These are phyloP conservation scores for Xylariaceae sp. DNA, from an alignment of 2,329 filamentous ascomycete species.

Conservation along the genomic window DNA sequence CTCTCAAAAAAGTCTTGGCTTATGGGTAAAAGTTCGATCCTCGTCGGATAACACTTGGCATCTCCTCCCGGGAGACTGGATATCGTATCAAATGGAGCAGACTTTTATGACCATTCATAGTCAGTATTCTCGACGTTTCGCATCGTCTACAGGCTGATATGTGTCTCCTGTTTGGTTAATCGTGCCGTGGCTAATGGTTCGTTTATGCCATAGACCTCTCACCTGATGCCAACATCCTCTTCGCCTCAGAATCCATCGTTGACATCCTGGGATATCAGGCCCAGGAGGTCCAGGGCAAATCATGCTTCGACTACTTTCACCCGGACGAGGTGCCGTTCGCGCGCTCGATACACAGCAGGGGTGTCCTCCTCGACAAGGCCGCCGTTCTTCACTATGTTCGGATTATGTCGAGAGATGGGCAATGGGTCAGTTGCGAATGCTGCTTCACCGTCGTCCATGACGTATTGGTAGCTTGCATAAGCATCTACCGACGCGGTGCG, in stretches of 20 bases:
- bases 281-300: slow-evolving; percentile 73
- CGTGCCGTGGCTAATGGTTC: slow-evolving; percentile 22
- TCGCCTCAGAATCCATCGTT: slow-evolving; percentile 79
- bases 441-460: slow-evolving; percentile 89
- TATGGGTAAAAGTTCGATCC: slow-evolving; percentile 24
- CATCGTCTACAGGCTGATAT: slow-evolving; percentile 8
- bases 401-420: slow-evolving; percentile 67
- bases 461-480: slow-evolving; percentile 82
- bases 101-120: slow-evolving; percentile 93
- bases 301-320: slow-evolving; percentile 86
- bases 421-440: slow-evolving; percentile 81
- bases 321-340: slow-evolving; percentile 79
- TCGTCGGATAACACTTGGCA: slow-evolving; percentile 27
- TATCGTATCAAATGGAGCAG: slow-evolving; percentile 65
- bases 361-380: slow-evolving; percentile 79
- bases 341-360: slow-evolving; percentile 70
- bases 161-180: slow-evolving; percentile 7
- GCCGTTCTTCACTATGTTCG: slow-evolving; percentile 81
- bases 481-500: slow-evolving; percentile 69
- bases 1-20: slow-evolving; percentile 30
- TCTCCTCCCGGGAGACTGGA: slow-evolving; percentile 25
- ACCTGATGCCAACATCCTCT: slow-evolving; percentile 76
- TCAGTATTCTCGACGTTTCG: slow-evolving; percentile 46
- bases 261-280: slow-evolving; percentile 74
- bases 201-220: slow-evolving; percentile 62